These are phyloP conservation scores for Phaeotremella skinneri DNA, from an alignment of 768 basidiomycete species.

Conservation along the genomic window DNA sequence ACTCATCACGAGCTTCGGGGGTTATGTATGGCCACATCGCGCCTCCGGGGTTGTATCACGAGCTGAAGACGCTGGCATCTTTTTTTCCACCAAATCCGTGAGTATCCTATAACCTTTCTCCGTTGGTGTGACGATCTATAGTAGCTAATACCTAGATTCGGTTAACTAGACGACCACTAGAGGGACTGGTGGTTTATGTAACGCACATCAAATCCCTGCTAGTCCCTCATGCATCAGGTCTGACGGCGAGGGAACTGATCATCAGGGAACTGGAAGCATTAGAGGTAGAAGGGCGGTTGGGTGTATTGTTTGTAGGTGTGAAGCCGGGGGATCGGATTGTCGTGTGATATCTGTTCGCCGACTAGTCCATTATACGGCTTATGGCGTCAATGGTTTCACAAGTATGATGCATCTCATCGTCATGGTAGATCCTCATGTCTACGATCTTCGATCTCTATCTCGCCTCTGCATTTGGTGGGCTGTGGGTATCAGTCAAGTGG, in stretches of 20 bases:
- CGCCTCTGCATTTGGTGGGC: too few relatives aligned
- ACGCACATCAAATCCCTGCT: constrained; percentile 84
- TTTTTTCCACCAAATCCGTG: constrained; percentile 40
- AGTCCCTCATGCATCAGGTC: constrained; percentile 51
- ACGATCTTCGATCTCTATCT: too few relatives aligned
- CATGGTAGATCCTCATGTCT: too few relatives aligned
- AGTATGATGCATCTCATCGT: too few relatives aligned
- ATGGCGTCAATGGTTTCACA: too few relatives aligned
- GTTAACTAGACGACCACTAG: constrained; percentile 30
- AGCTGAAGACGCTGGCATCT: constrained; percentile 59
- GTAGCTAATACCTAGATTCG: neutral
- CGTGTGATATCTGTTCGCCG: too few relatives aligned
- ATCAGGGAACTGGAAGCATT: constrained; percentile 67
- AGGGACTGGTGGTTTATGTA: constrained; percentile 60
- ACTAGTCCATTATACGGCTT: too few relatives aligned
- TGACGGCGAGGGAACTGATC: constrained; percentile 65
- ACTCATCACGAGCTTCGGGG: constrained; percentile 65
- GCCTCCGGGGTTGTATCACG: constrained; percentile 73
- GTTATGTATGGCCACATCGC: constrained; percentile 80
- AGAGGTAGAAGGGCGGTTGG: constrained; percentile 64
- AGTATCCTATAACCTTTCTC: constrained; percentile 5
- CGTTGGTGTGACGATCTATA: neutral
- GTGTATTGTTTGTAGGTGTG: constrained; percentile 67
- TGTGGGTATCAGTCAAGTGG: too few relatives aligned
- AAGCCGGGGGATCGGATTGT: constrained; percentile 79